These are phyloP conservation scores for Collybia sordida DNA, from an alignment of 768 basidiomycete genomes.

Conservation along the genomic window DNA sequence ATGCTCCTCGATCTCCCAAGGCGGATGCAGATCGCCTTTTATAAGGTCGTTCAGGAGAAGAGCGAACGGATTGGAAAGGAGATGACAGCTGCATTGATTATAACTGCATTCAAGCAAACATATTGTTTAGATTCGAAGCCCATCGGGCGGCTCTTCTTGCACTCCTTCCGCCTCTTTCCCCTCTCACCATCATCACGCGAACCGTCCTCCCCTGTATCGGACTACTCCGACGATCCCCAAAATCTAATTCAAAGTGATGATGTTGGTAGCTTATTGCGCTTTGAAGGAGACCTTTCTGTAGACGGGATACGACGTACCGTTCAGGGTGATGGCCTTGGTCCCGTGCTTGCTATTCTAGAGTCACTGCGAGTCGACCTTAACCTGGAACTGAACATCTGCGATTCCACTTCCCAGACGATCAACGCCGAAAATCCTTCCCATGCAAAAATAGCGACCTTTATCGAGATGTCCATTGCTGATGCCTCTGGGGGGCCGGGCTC, in stretches of 20 bases:
- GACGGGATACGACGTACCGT: conserved; percentile 66
- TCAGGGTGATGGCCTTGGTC: conserved; percentile 77
- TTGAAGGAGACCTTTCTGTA: conserved; percentile 68
- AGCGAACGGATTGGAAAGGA: conserved; percentile 79
- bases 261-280: conserved; percentile 28
- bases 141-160: conserved; percentile 64
- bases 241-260: conserved; percentile 16
- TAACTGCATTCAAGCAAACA: conserved; percentile 60
- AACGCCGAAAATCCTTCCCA: conserved; percentile 26
- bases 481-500: conserved; percentile 51
- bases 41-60: conserved; percentile 70
- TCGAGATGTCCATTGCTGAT: conserved; percentile 63
- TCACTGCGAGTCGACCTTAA: conserved; percentile 66
- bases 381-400: conserved; percentile 64
- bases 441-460: conserved; percentile 70
- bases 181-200: conserved; percentile 35
- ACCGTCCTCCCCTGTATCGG: conserved; percentile 25
- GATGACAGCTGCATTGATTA: conserved; percentile 77
- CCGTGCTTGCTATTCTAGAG: conserved; percentile 72
- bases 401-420: conserved; percentile 69
- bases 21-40: conserved; percentile 81
- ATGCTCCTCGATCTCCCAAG: conserved; percentile 76
- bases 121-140: conserved; percentile 66
- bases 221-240: conserved; percentile 51
- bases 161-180: conserved; percentile 56